Evolutionary conservation across 2,329 filamentous ascomycete species (phyloP).

Genomic region (Parascedosporium putredinis): DNA sequence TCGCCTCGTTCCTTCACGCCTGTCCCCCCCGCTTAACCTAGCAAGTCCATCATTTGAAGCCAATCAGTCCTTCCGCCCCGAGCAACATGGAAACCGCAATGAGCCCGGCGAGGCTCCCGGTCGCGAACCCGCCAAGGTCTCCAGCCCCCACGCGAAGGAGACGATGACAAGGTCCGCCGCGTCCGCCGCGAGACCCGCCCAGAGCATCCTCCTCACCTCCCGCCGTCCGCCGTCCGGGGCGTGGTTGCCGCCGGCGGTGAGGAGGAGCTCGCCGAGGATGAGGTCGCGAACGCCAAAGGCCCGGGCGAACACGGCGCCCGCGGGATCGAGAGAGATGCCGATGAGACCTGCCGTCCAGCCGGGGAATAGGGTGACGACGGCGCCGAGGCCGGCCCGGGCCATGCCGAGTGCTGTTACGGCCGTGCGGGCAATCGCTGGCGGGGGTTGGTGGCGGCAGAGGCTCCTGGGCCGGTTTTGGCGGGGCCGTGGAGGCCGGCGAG

Average conservation of each 20-base stretch:
- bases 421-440: neutral
- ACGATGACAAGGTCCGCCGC: neutral
- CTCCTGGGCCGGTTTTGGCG: neutral
- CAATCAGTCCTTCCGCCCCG: constrained; percentile 2
- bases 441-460: neutral
- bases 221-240: neutral
- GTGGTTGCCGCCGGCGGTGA: constrained; percentile 6
- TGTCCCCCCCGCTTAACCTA: neutral
- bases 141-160: neutral
- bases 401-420: neutral
- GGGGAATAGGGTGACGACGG: neutral
- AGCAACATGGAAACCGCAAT: neutral
- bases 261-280: constrained; percentile 9
- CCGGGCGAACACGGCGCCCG: neutral
- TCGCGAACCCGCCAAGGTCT: neutral
- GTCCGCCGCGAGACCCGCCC: neutral
- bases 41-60: too few relatives aligned
- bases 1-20: neutral
- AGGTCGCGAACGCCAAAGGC: constrained; percentile 7
- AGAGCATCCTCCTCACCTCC: neutral
- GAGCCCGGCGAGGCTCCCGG: neutral
- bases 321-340: neutral
- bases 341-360: neutral
- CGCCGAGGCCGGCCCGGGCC: constrained; percentile 2
- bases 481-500: neutral